Percentiles rank a stretch among this genome's conserved stretches.
Conservation (phyloP, 495 filamentous ascomycete species). For the Pyrenula massariospora region DNA sequence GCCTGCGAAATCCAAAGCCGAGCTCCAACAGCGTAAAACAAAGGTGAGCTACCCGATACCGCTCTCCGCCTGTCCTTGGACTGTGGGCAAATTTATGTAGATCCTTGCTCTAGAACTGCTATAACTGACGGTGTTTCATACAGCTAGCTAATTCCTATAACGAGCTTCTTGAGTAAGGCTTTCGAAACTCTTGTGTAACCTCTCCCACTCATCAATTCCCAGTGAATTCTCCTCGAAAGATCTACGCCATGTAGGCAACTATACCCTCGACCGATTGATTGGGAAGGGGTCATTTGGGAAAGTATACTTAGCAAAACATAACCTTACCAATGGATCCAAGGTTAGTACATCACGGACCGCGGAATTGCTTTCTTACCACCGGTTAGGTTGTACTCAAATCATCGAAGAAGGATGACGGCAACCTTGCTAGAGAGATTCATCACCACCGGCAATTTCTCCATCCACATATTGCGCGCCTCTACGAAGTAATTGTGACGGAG, state of each 20-base stretch:
- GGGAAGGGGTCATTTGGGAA: constrained; percentile 98
- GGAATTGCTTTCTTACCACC: constrained; percentile 3
- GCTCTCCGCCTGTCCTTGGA: constrained; percentile 1
- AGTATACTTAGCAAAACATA: constrained; percentile 92
- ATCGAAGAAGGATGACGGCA: constrained; percentile 88
- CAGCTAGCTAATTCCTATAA: constrained; percentile 95
- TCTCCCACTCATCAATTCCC: constrained; percentile 5
- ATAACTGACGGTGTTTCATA: constrained; percentile 14
- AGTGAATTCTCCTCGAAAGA: constrained; percentile 95
- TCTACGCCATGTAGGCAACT: constrained; percentile 85
- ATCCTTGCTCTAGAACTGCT: constrained; percentile 10
- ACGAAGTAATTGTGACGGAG: constrained; percentile 97
- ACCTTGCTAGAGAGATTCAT: constrained; percentile 93
- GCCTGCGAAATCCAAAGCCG: constrained; percentile 63
- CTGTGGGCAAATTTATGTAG: background rate
- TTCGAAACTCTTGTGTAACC: background rate
- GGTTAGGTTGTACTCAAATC: constrained; percentile 90
- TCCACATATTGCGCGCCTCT: constrained; percentile 90
- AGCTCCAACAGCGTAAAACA: constrained; percentile 83
- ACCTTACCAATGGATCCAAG: constrained; percentile 97
- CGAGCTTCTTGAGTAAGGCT: constrained; percentile 80
- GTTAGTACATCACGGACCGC: constrained; percentile 30
- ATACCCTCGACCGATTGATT: constrained; percentile 79
- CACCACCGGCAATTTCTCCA: constrained; percentile 97
- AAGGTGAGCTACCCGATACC: constrained; percentile 50